Percentiles rank a stretch among this genome's conserved stretches.
These are phyloP conservation scores for Ampelomyces quisqualis DNA, from an alignment of 2,329 filamentous ascomycete genomes.

Conservation along the genomic window DNA sequence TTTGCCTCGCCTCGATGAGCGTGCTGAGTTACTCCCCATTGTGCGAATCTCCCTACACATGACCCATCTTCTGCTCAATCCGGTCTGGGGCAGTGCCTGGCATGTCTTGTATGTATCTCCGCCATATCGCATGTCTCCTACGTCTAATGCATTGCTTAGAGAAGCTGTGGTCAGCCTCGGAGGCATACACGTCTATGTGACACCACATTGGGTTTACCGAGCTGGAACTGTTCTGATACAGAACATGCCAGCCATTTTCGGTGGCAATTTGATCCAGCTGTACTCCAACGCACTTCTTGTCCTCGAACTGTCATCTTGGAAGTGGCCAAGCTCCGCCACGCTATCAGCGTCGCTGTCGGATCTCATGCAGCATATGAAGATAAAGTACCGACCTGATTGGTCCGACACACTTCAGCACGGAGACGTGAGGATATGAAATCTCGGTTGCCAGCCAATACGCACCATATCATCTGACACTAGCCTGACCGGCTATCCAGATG, in stretches of 20 bases:
- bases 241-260: constrained; percentile 33
- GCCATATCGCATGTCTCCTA: not conserved
- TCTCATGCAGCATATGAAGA: constrained; percentile 38
- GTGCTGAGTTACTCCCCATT: constrained; percentile 25
- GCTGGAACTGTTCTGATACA: constrained; percentile 37
- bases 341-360: constrained; percentile 33
- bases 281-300: constrained; percentile 41
- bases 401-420: constrained; percentile 25
- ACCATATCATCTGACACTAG: too few relatives aligned
- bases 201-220: constrained; percentile 41
- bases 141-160: constrained; percentile 14
- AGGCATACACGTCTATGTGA: constrained; percentile 35
- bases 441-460: constrained; percentile 6
- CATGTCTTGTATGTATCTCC: constrained; percentile 15
- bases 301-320: constrained; percentile 36
- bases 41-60: constrained; percentile 35
- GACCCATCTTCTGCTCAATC: constrained; percentile 37
- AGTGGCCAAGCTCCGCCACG: constrained; percentile 38
- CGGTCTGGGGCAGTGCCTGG: constrained; percentile 38
- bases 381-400: constrained; percentile 32
- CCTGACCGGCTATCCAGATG: too few relatives aligned
- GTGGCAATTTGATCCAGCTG: constrained; percentile 35
- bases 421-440: constrained; percentile 31
- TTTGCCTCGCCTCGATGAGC: constrained; percentile 31
- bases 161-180: constrained; percentile 37